Base-by-base conservation (phyloP, 106 monocot genomes). In the Apostasia shenzhenica region DNA sequence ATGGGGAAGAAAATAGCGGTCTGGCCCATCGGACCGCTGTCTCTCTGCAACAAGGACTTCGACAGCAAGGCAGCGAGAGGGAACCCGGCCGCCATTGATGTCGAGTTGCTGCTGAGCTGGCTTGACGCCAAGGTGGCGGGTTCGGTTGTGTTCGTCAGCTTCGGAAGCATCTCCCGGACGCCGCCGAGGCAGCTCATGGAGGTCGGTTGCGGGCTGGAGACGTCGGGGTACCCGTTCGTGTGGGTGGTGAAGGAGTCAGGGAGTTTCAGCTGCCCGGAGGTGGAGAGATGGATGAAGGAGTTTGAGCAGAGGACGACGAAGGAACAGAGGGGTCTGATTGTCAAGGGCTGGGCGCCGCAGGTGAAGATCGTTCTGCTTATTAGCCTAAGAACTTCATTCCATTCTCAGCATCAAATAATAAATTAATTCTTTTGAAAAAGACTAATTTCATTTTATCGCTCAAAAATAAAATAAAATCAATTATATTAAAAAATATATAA, bases 331-430 rank as follows among this genome's bases (percentile, higher is more conserved):
- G 72, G 78, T 6, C 58, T 80, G 3, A 13, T 90, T 13, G 73
- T 90, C 41, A 72, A 52, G 12, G 89, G 89, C 4, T 90, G 89
- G 85, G 85, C 85, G 5, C 89, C 85, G 14, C 89, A 89, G 69
- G 26, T 26, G 26, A 26, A 26, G 26, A 26, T 26, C 26, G 26
- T 26, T 26, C 26, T 26, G 26, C 26, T 26, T 26, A 26, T 26
- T 26, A 26, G 26, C 26, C 26, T 26, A 26, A 26, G 26, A 26
- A 26, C 0, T 26, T 26, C 26, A 26, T 26, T 26, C 26, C 26
- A 26, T 26, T 26, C 26, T 26, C 26, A 26, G 26, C 26, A 26
- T 26, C 26, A 26, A 26, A 26, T 26, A 26, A 26, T 0, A 26
- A 26, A 26, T 26, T 26, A 26, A 26, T 26, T 0, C 26, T 26